Base-by-base conservation (phyloP, 495 filamentous ascomycete genomes). In the Lophium mytilinum region DNA sequence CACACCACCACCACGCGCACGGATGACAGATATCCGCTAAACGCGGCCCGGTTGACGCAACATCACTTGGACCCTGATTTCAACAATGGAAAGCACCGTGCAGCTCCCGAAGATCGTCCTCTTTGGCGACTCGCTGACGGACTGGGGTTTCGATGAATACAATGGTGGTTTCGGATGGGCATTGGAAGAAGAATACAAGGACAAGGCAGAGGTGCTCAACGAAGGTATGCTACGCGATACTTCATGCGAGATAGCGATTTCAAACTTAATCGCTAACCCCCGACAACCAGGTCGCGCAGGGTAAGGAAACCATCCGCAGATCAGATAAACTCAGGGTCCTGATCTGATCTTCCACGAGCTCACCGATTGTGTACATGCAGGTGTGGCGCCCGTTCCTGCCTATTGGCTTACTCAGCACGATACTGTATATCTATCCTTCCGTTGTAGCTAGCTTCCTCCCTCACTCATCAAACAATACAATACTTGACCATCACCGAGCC, bases 51-150 rank as follows among this genome's bases (percentile, higher is more conserved):
- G 11, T 12, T 41, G 39, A 41, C 39, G 45, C 15, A 48, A 24
- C 17, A 30, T 30, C 24, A 30, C 24, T 30, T 30, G 24, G 24
- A 30, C 24, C 24, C 24, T 30, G 24, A 30, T 30, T 3, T 30
- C 24, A 30, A 6, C n/a, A 30, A 48, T 48, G 45, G 45, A 9
- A 14, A 24, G 15, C 45, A 48, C 21, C 9, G 45, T 24, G 14
- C 45, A 57, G 34, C 56, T 62, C 8, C 62, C 58, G 30, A 33
- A 65, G 24, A 63, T 65, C 30, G 37, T 68, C n/a, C 56, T 67
- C 17, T 67, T 67, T 33, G 64, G 64, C 3, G 58, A 61, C 47
- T 67, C 64, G 3, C 55, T 67, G 30, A 64, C 61, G 6, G 47
- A 64, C 53, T 67, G 64, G 64, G 42, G 55, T 4, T 67, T 67